Base-by-base conservation (phyloP, 768 basidiomycete genomes). In the Suillus tomentosus region DNA sequence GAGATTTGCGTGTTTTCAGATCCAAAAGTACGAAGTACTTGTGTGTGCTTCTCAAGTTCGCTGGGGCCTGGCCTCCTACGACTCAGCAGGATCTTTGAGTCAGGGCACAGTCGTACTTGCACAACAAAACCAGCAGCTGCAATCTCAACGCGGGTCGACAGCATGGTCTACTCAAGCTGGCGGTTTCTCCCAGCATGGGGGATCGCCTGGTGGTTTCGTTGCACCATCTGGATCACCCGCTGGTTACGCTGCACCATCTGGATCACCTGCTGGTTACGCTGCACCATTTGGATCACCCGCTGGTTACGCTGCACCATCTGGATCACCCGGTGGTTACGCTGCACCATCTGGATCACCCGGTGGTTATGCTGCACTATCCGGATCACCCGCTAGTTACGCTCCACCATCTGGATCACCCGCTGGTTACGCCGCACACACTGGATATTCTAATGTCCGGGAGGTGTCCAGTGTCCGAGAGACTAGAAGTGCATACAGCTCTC, bases 71-170 rank as follows among this genome's bases (percentile, higher is more conserved):
- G 22, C 61, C 55, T 15, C 61, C 39, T 31, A 53, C 2, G 68
- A 66, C 14, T 0, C 51, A 15, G 65, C 68, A 10, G 47, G 60
- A 3, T 42, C 56, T 45, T 68, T 73, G 42, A 31, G 62, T 15
- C 76, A 73, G 64, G 76, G 74, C 10, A 76, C 74, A 1, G 73
- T 76, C 45, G 60, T 76, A 45, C 73, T 76, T 50, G 74, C 74
- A 10, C 62, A 68, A 45, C 65, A 68, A 42, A 34, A 34, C 36
- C 47, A 59, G 37, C 40, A 62, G 37, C 24, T 3, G 57, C 57
- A 58, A 10, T 58, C 57, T 13, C 57, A 75, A 62, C 65, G 34
- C 27, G 24, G 4, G 7, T 37, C 57, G 17, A 64, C 57, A 48
- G 27, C 62, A 3, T 17, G 56, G 27, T 27, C 34, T 62, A 60